phyloP scores from a whole-genome alignment of 2,329 filamentous ascomycete genomes.

The Aspergillus terreus region DNA sequence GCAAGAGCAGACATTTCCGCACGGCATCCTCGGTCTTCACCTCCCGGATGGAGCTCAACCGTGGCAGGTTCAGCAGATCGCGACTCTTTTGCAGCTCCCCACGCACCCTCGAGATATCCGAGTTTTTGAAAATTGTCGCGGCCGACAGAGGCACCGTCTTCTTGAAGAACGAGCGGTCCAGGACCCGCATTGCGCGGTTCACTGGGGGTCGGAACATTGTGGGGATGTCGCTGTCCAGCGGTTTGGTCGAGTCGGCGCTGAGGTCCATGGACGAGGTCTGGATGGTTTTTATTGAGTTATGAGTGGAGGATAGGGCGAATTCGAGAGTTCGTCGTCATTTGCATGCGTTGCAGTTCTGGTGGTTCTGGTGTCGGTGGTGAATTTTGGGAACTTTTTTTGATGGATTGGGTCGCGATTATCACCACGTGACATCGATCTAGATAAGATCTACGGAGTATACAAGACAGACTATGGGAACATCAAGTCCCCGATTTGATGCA shows the following conservation, averaged over 20 bases:
- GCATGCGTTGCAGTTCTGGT: neutral
- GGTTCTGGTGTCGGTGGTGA: neutral
- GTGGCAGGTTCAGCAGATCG: constrained; percentile 63
- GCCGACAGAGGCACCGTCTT: constrained; percentile 73
- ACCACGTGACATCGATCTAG: constrained; percentile 6
- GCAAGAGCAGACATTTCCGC: constrained; percentile 38
- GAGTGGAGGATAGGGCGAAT: no score
- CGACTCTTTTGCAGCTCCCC: constrained; percentile 61
- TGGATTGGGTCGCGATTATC: constrained; percentile 6
- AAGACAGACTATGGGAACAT: no score
- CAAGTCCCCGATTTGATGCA: no score
- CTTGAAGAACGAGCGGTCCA: constrained; percentile 81
- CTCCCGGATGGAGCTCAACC: constrained; percentile 58
- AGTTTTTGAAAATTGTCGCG: constrained; percentile 70
- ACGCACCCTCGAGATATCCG: constrained; percentile 69
- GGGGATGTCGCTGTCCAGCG: constrained; percentile 25
- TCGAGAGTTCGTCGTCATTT: neutral
- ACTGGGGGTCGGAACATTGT: constrained; percentile 73
- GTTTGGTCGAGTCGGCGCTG: constrained; percentile 12
- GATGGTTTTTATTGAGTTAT: no score
- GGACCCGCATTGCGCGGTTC: constrained; percentile 70
- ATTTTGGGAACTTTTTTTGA: constrained; percentile 1
- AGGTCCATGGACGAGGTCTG: constrained; percentile 11
- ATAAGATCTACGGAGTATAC: constrained; percentile 4
- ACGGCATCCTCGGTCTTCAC: constrained; percentile 48